A percentile compares a stretch with the other conserved stretches of the same genome.
These are phyloP conservation scores for Phytopythium mirpurense DNA, from an alignment of 352 stramenopile species.

Conservation along the genomic window DNA sequence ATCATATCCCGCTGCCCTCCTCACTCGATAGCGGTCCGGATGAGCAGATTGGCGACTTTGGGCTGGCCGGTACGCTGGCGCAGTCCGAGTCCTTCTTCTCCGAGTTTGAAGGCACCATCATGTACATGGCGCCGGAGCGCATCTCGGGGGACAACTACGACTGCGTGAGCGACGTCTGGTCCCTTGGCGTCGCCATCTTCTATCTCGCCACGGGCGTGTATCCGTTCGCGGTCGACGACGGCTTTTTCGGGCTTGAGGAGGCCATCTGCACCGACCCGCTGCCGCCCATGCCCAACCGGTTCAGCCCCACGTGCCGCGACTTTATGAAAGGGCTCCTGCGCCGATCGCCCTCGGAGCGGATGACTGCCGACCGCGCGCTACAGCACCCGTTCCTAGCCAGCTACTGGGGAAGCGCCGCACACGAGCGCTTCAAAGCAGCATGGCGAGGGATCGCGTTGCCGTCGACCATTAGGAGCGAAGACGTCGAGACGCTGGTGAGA, in stretches of 20 bases:
- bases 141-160: constrained; percentile 86
- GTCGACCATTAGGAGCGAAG: constrained; percentile 15
- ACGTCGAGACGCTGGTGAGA: constrained; percentile 13
- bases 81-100: constrained; percentile 80
- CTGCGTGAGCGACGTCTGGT: constrained; percentile 78
- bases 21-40: not conserved
- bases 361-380: constrained; percentile 84
- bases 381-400: constrained; percentile 83
- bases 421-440: constrained; percentile 23
- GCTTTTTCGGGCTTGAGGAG: constrained; percentile 82
- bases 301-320: constrained; percentile 88
- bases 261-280: constrained; percentile 72
- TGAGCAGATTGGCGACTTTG: constrained; percentile 70
- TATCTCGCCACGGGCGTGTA: constrained; percentile 59
- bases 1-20: not conserved
- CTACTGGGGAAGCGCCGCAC: constrained; percentile 30
- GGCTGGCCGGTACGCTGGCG: constrained; percentile 63
- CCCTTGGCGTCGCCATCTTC: constrained; percentile 69
- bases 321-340: constrained; percentile 91
- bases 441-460: constrained; percentile 40
- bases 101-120: constrained; percentile 89
- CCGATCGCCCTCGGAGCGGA: constrained; percentile 73
- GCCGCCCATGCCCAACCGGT: constrained; percentile 66
- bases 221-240: constrained; percentile 66
- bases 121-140: constrained; percentile 94